Evolutionary conservation across 225 moss, liverwort and hornwort species (phyloP), one percentile per base, ranked within the genome.

Genomic region (Rhytidiadelphus loreus): DNA sequence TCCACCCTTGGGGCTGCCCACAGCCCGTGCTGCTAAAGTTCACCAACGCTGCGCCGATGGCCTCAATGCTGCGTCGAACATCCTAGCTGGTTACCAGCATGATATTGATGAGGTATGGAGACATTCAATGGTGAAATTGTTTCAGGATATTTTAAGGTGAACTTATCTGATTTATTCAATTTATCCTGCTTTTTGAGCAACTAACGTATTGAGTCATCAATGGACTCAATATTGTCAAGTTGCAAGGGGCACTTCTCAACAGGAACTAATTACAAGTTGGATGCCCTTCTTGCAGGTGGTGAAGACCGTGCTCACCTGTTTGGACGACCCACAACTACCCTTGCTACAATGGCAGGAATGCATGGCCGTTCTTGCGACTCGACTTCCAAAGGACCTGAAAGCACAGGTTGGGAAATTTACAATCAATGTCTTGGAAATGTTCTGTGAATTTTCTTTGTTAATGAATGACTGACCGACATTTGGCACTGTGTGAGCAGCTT

Each of bases 261-360:
- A 66, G 17, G 55, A 73, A 74, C 74, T 88, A 53, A 91, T 66
- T 66, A 32, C 16, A 56, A 69, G 41, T 72, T 85, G 85, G 85
- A 46, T 82, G 70, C 48, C 25, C 87, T 73, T 48, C 52, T 84
- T 91, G 93, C 97, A 98, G 96, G 99, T 97, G 86, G 97, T 97
- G 79, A 93, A 95, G 90, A 91, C 96, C 9, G 90, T 99, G 87
- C 95, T 99, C 53, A 95, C 92, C 44, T 99, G 99, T 88, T 93
- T 99, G 89, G 99, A 99, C 79, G 99, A 99, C 55, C 99, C 99
- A 87, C 94, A 95, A 83, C 93, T 99, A 56, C 97, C 99, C 73
- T 91, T 95, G 82, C 92, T 97, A 68, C 99, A 99, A 88, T 99
- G 99, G 99, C 97, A 99, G 90, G 99, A 99, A 76, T 96, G 96